Conservation (phyloP, 257 asterid genomes). For the Craterostigma plantagineum region DNA sequence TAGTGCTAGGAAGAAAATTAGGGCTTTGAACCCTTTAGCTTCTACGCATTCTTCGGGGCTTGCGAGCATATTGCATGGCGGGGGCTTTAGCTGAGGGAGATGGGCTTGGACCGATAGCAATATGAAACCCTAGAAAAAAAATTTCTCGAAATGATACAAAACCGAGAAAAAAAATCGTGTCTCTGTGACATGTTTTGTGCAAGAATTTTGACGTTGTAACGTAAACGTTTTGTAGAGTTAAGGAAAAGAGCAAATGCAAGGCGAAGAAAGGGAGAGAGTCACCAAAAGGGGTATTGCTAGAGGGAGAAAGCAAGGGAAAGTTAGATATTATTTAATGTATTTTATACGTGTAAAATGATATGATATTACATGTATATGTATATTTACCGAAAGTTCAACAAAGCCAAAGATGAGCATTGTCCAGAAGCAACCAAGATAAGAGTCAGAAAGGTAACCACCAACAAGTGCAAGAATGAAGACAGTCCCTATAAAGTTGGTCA, state of each 20-base stretch:
- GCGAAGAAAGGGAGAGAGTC: no score
- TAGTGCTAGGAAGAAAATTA: constrained; percentile 60
- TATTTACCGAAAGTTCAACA: constrained; percentile 86
- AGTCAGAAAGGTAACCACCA: constrained; percentile 90
- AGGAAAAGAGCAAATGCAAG: no score
- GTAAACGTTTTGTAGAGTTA: no score
- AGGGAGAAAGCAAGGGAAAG: neutral
- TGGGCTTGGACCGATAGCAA: constrained; percentile 86
- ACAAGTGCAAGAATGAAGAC: constrained; percentile 60
- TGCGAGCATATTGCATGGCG: constrained; percentile 36
- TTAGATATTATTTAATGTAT: neutral
- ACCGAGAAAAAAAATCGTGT: no score
- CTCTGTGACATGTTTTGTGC: no score
- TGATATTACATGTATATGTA: neutral
- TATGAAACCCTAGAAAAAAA: constrained; percentile 50
- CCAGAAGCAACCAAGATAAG: constrained; percentile 90
- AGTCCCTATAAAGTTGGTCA: constrained; percentile 81
- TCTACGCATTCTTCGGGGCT: constrained; percentile 29
- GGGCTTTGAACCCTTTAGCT: constrained; percentile 49
- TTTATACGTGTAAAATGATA: neutral
- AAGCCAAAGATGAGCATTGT: constrained; percentile 77
- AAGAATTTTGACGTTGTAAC: no score
- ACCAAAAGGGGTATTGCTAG: no score
- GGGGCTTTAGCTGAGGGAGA: constrained; percentile 78
- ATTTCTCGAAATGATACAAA: no score